Conservation (phyloP, 2,329 filamentous ascomycete species). For the Graphilbum ipis-grandicollis region DNA sequence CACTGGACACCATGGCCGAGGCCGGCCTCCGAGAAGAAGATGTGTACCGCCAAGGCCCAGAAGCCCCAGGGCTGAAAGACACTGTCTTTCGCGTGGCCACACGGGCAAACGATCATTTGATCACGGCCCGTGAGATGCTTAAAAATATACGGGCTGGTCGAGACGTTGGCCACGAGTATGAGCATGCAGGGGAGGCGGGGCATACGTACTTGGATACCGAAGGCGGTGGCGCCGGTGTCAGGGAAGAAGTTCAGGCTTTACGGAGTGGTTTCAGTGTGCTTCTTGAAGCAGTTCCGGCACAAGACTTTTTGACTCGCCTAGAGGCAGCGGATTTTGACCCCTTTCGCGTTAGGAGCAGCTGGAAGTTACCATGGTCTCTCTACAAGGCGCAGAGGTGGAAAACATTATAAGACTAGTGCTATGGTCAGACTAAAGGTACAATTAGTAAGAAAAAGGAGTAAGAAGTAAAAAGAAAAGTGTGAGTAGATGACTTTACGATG, state of each 20-base stretch:
- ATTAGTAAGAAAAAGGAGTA: neutral
- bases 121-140: slow-evolving; percentile 85
- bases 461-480: too few relatives aligned
- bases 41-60: slow-evolving; percentile 61
- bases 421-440: too few relatives aligned
- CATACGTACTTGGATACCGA: slow-evolving; percentile 24
- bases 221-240: slow-evolving; percentile 16
- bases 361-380: slow-evolving; percentile 72
- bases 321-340: slow-evolving; percentile 72
- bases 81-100: slow-evolving; percentile 87
- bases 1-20: slow-evolving; percentile 79
- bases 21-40: slow-evolving; percentile 72
- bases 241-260: slow-evolving; percentile 28
- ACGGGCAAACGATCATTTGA: slow-evolving; percentile 85
- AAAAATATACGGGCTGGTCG: slow-evolving; percentile 58
- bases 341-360: slow-evolving; percentile 50
- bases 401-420: neutral
- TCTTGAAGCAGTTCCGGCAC: slow-evolving; percentile 61
- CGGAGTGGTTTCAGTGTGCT: slow-evolving; percentile 56
- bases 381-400: slow-evolving; percentile 31
- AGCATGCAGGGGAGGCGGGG: slow-evolving; percentile 66
- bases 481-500: too few relatives aligned
- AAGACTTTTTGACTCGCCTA: slow-evolving; percentile 60
- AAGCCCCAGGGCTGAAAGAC: slow-evolving; percentile 69
- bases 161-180: slow-evolving; percentile 70